Base-by-base conservation (phyloP, 2,329 filamentous ascomycete genomes). In the Cladophialophora yegresii region DNA sequence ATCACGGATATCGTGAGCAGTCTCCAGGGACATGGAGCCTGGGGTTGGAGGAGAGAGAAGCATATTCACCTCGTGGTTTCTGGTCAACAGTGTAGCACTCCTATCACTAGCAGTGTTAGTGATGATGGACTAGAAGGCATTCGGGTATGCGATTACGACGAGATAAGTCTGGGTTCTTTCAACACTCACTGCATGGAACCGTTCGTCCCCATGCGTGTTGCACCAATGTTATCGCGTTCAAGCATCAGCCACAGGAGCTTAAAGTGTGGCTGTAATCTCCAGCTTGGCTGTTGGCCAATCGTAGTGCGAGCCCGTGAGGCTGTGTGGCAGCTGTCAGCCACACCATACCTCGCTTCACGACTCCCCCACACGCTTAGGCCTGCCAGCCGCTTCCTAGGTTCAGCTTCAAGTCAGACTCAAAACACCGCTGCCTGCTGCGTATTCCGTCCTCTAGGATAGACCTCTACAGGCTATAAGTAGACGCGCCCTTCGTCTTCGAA, bases 351-450 rank as follows among this genome's bases (percentile, higher is more conserved):
- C 8, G 36, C 20, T 23, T 20, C 26, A 20, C 22, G 20, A 10
- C 47, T 23, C 26, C 12, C 12, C 20, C 22, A 51, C 13, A 5
- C 47, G 22, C 28, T 33, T 26, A 30, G 26, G 28, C 28, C 51
- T 10, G 5, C 28, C 47, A 50, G 47, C 20, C 47, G 13, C 23
- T 28, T 28, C 20, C 12, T 22, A 26, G 47, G 4, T 50, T 50
- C 47, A 50, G 47, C 47, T 43, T 50, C 22, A 50, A 28, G 47
- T 22, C n/a, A 28, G 22, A 28, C 47, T 10, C 47, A 28, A 51
- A 51, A 59, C 57, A 40, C 16, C 6, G 57, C 30, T 59, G 57
- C 57, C 43, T 59, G 20, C 45, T 51, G n/a, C 6, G 26, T 47
- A 49, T 12, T 12, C 9, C 16, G 30, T 36, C 16, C 20, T 45